Conservation (phyloP, 2,329 filamentous ascomycete genomes). For the Ophiostoma sp. region DNA sequence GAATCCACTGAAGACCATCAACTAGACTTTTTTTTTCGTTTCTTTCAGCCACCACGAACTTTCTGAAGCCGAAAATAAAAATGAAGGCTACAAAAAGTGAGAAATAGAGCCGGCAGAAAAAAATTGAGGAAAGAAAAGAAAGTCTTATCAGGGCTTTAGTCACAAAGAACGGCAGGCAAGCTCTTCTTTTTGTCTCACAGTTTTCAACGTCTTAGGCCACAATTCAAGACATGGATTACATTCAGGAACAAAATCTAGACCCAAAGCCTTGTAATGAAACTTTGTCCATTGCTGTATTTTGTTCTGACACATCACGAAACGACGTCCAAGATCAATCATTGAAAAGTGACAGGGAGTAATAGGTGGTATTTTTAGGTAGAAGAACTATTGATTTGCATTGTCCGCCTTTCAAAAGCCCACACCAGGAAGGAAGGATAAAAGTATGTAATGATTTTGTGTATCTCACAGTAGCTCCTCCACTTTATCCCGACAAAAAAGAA, state of each 20-base stretch:
- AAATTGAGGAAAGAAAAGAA: no score
- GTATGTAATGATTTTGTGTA: not conserved
- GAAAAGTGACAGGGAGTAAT: not conserved
- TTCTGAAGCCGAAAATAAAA: not conserved
- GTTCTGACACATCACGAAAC: not conserved
- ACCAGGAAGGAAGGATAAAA: not conserved
- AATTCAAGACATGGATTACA: not conserved
- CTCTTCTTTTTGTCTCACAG: not conserved
- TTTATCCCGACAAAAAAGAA: not conserved
- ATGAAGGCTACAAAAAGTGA: not conserved
- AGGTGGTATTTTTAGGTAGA: not conserved
- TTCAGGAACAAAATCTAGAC: not conserved
- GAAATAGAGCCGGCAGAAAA: constrained; percentile 3
- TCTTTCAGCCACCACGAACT: constrained; percentile 16
- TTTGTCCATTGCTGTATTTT: not conserved
- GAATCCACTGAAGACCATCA: not conserved
- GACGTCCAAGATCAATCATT: not conserved
- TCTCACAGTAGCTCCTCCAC: not conserved
- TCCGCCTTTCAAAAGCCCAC: not conserved
- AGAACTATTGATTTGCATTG: not conserved
- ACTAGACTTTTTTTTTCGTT: no score
- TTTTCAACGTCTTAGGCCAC: no score
- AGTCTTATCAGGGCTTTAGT: not conserved
- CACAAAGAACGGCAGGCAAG: no score
- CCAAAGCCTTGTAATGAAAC: not conserved